These are phyloP conservation scores for Ceratocystis destructans DNA, from an alignment of 2,329 filamentous ascomycete genomes.

Conservation along the genomic window DNA sequence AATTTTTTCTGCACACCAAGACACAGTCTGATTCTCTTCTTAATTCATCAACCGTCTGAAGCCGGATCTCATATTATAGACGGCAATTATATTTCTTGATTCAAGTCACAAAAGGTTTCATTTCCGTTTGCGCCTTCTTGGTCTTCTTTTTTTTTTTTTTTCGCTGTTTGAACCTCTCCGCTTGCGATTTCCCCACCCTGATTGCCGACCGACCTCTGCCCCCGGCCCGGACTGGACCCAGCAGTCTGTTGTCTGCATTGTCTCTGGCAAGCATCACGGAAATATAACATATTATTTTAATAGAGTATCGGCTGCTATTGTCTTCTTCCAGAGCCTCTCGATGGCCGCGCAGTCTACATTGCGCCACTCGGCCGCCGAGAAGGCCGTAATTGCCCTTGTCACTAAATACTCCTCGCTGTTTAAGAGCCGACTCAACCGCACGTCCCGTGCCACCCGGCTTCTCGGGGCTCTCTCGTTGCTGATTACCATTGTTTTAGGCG, in stretches of 20 bases:
- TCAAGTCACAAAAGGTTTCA: neutral
- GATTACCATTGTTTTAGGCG: constrained; percentile 63
- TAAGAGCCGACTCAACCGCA: constrained; percentile 42
- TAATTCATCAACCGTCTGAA: neutral
- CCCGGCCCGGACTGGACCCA: neutral
- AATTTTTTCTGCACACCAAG: neutral
- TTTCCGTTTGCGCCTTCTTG: neutral
- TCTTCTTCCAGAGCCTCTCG: neutral
- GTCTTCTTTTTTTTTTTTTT: no score
- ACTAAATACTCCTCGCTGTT: constrained; percentile 44
- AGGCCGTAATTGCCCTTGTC: constrained; percentile 51
- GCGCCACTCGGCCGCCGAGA: constrained; percentile 48
- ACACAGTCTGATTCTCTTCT: neutral
- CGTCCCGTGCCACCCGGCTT: constrained; percentile 57
- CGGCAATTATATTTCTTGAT: neutral
- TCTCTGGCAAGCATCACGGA: neutral
- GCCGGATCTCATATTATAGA: neutral
- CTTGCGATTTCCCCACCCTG: neutral
- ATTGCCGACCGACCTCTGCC: neutral
- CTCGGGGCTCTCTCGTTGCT: constrained; percentile 63
- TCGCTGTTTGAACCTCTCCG: neutral
- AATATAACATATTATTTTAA: no score
- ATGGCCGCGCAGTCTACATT: constrained; percentile 89
- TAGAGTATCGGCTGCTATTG: neutral
- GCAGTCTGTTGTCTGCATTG: neutral